Evolutionary conservation across 2,329 filamentous ascomycete genomes (phyloP), one percentile per base, ranked within the genome.

Genomic region (Neofusicoccum ribis): DNA sequence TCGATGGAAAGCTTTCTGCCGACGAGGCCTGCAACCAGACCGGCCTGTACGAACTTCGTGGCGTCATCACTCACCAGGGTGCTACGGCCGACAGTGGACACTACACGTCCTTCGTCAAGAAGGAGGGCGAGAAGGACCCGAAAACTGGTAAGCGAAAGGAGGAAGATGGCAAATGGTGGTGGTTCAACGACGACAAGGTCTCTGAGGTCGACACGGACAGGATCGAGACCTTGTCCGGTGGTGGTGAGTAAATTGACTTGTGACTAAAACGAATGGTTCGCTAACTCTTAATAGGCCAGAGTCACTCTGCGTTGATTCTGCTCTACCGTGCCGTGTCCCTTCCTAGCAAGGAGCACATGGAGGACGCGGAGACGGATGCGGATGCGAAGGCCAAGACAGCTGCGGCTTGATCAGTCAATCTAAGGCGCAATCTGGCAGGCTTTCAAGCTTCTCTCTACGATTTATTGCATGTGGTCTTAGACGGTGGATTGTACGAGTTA

Each of bases 121-220:
- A 99, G 85, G 84, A 89, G 67, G 89, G 86, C 0, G 80, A 83
- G 9, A 80, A 92, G 65, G 91, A 96, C 71, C 84, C 89, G 15
- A 87, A 88, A 73, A 91, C 89, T 20, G 92, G 91, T 70, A 91
- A 92, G 82, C 83, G 87, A 72, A 88, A 86, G 63, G 88, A 91
- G 73, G 92, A 96, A 74, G 92, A 96, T 74, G 93, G 91, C 70
- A 97, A 93, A 73, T 99, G 95, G 95, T 99, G 95, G 94, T 99
- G 95, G 94, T 99, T 99, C 85, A 98, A 99, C 78, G 95, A 99
- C 73, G 94, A 99, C 76, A 96, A 93, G 82, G 95, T 99, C 39
- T 88, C 90, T 14, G 95, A 99, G 81, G 95, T 99, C 34, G 88
- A 92, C 15, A 83, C 87, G 31, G 94, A 98, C 72, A 95, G 96